Conservation (phyloP, 352 stramenopile species). For the Aphanomyces astaci region DNA sequence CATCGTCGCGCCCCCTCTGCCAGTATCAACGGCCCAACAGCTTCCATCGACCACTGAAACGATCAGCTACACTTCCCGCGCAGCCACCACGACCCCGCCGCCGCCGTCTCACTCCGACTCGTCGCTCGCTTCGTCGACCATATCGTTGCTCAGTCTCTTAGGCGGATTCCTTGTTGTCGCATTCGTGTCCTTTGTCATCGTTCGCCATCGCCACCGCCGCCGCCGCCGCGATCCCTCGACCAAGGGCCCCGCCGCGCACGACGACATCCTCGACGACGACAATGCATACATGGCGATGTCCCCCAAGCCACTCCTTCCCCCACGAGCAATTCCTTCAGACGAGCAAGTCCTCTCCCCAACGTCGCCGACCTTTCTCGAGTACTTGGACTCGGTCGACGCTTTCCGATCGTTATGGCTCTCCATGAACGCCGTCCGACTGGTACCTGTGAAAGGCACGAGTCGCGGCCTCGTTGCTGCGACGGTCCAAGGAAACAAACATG, state of each 20-base stretch:
- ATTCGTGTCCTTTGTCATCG: background rate
- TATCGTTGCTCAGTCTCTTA: background rate
- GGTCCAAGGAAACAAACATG: background rate
- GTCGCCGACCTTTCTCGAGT: background rate
- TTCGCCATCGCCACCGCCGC: background rate
- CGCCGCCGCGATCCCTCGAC: background rate
- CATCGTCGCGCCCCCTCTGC: background rate
- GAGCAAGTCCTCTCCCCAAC: background rate
- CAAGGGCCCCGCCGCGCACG: background rate
- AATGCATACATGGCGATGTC: background rate
- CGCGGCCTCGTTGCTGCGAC: background rate
- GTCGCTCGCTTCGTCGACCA: background rate
- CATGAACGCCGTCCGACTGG: background rate
- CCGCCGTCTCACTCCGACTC: background rate
- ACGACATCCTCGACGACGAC: background rate
- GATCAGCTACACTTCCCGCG: background rate
- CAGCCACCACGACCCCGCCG: background rate
- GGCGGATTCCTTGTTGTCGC: background rate
- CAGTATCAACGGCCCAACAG: background rate
- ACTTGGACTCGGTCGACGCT: background rate
- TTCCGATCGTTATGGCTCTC: background rate
- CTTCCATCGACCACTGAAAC: background rate
- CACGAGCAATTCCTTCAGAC: background rate
- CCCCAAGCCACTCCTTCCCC: background rate
- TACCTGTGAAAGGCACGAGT: background rate